These are phyloP conservation scores for Coniosporium tulheliwenetii DNA, from an alignment of 2,329 filamentous ascomycete genomes.

Conservation along the genomic window DNA sequence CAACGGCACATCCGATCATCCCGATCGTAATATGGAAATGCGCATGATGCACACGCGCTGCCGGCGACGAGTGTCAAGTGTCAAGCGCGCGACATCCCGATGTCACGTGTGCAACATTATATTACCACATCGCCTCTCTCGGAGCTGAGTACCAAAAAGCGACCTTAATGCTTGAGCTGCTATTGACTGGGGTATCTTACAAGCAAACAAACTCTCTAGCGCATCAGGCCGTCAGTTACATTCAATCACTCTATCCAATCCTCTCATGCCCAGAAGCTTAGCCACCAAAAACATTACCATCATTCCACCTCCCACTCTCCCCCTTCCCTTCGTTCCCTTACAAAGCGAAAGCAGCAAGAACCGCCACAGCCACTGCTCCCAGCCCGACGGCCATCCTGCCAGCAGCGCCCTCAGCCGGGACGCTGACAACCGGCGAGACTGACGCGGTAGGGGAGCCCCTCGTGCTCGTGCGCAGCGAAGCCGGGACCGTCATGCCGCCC, in stretches of 20 bases:
- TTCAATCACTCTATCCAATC: neutral
- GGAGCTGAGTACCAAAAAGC: no score
- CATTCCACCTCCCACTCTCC: neutral
- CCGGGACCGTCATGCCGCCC: conserved; percentile 16
- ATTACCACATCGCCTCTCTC: neutral
- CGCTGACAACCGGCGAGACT: conserved; percentile 10
- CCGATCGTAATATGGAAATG: no score
- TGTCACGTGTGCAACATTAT: no score
- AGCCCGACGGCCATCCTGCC: neutral
- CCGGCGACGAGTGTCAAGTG: no score
- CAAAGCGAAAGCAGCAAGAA: neutral
- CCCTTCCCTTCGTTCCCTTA: neutral
- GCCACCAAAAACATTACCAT: neutral
- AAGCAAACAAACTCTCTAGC: neutral
- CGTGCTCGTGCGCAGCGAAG: neutral
- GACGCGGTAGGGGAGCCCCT: neutral
- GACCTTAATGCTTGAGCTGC: no score
- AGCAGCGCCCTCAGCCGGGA: conserved; percentile 5
- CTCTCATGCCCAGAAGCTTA: neutral
- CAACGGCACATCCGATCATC: no score
- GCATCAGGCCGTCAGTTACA: no score
- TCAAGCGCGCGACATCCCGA: no score
- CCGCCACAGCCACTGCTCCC: neutral
- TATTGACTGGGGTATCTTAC: neutral
- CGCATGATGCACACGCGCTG: no score